Evolutionary conservation across 306 rosid genomes (phyloP), one percentile per base, ranked within the genome.

Genomic region (Herpetospermum pedunculosum): DNA sequence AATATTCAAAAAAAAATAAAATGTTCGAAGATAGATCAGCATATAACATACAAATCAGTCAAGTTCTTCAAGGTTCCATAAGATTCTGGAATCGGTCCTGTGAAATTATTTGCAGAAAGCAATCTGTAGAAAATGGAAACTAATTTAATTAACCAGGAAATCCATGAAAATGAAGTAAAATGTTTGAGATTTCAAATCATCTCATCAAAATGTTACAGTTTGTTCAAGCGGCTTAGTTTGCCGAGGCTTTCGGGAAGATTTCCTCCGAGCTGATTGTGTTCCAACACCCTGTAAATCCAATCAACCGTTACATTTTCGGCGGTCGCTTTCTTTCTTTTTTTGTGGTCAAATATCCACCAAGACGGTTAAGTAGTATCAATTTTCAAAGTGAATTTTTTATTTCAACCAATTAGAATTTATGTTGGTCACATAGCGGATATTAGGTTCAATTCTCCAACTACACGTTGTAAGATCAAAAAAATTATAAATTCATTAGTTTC

Each of bases 21-120:
- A 28, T 34, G 67, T 72, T 6, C 13, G 34, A 70, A 54, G 6
- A 35, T 3, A 54, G 44, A 37, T 53, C 64, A 70, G 49, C 58
- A 72, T 73, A 44, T 73, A 30, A 85, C 97, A 84, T 78, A 91
- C 97, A 91, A 83, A 4, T 81, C 76, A 34, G 34, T 72, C 16
- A 91, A 80, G 78, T 83, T 91, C 85, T 76, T 88, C 43, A 91
- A 77, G 9, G 80, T 78, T 34, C 80, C 83, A 54, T 50, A 87
- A 68, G 81, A 73, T 67, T 81, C 86, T 68, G 97, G 97, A 82
- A 91, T 87, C 46, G 78, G 34, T 41, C 88, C 95, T 0, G 89
- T 84, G 69, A 91, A 84, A 67, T 88, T 87, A 83, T 91, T 91
- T 34, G 79, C 79, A 46, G 82, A 79, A 50, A 91, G 82, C 65